phyloP scores from a whole-genome alignment of 163 green algal species.

The Coccomyxa subellipsoidea region DNA sequence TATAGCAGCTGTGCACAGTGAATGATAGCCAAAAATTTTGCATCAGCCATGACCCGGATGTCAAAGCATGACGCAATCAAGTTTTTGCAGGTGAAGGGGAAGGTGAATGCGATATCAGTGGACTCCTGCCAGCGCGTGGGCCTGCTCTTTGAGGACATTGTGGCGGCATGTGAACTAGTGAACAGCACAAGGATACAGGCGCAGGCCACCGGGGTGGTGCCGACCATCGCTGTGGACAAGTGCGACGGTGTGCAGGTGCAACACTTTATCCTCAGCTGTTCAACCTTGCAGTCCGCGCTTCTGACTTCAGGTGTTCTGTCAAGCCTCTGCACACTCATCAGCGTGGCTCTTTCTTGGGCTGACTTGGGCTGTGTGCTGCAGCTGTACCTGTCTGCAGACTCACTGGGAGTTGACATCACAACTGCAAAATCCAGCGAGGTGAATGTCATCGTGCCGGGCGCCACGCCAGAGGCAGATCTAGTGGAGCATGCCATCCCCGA shows the following conservation, averaged over 20 bases:
- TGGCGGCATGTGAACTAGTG: conserved; percentile 76
- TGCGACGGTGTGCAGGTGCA: conserved; percentile 70
- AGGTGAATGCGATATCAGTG: conserved; percentile 86
- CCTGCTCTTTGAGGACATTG: conserved; percentile 76
- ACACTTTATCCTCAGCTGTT: not conserved
- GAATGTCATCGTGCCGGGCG: conserved; percentile 56
- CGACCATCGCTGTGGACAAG: conserved; percentile 82
- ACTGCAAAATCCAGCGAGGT: conserved; percentile 79
- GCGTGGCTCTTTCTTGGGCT: not conserved
- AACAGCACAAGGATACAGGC: conserved; percentile 74
- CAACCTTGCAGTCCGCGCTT: not conserved
- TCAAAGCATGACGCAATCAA: too few relatives aligned
- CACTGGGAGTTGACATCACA: conserved; percentile 56
- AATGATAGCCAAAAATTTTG: too few relatives aligned
- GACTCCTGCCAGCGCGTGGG: conserved; percentile 71
- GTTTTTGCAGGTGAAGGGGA: conserved; percentile 74
- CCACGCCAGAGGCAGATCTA: conserved; percentile 36
- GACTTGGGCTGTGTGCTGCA: conserved; percentile 15
- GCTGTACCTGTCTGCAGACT: conserved; percentile 50
- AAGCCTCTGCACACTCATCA: not conserved
- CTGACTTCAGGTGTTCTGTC: too few relatives aligned
- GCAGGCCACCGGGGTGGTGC: conserved; percentile 67
- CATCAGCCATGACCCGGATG: too few relatives aligned
- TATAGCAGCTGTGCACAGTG: too few relatives aligned
- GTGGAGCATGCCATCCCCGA: conserved; percentile 76